Base-by-base conservation (phyloP, 192 early-diverging fungal species). In the Lunasporangiospora selenospora region DNA sequence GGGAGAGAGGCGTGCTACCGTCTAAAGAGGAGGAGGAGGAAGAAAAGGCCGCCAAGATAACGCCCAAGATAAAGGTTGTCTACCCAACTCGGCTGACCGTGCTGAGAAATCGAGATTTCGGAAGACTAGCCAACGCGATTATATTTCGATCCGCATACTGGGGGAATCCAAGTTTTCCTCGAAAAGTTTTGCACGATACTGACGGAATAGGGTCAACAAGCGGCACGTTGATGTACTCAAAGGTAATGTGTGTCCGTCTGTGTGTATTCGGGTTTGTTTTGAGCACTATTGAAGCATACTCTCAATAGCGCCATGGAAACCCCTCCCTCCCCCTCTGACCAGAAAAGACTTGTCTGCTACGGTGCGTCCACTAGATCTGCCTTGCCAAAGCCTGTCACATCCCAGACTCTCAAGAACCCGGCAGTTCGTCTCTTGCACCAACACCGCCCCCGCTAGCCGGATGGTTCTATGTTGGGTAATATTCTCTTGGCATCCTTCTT, bases 31-130 rank as follows among this genome's bases (percentile, higher is more conserved):
- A 38, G 16, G 53, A 44, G 24, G 21, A 40, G 3, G 31, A 49
- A 3, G 46, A 19, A n/a, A 43, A 33, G 26, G 44, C 30, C 18
- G 49, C 24, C 9, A 52, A 44, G 8, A 21, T 65, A n/a, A 62
- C 67, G 21, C 67, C 77, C 9, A n/a, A n/a, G n/a, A 69, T 78
- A 24, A 73, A 65, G 16, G 45, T 84, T 18, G 31, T 84, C 4
- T 84, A 77, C 34, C 82, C 82, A 13, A 70, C 77, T n/a, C 40
- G 38, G 7, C 47, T 46, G 18, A 81, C 78, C 21, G 76, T 84
- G 1, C 42, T 63, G 3, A 40, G 44, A 15, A 80, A 76, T 27
- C 31, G 55, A 27, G 15, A 65, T 7, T 80, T 80, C 18, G 69
- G 63, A 21, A 30, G 57, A 33, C 60, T 59, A 4, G 69, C 69